Conservation (phyloP, 2,329 filamentous ascomycete genomes). For the Colletotrichum incanum region DNA sequence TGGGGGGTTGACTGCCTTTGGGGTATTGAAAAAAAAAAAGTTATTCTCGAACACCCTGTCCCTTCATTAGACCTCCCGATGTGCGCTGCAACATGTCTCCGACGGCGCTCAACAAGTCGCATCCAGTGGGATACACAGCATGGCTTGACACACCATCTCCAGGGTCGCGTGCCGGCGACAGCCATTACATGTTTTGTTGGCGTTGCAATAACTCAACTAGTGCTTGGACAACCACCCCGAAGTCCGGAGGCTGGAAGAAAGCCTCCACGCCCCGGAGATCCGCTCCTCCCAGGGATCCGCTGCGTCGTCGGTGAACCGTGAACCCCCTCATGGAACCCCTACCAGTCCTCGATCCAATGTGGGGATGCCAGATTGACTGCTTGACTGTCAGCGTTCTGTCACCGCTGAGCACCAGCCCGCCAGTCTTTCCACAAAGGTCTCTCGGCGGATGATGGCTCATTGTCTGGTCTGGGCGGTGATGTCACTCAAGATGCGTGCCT, state of each 20-base stretch:
- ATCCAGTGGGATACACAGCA: slow-evolving; percentile 26
- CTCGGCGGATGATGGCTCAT: slow-evolving; percentile 2
- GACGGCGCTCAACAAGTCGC: slow-evolving; percentile 29
- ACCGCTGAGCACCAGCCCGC: slow-evolving; percentile 13
- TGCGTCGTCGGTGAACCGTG: slow-evolving; percentile 34
- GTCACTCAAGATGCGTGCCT: slow-evolving; percentile 16
- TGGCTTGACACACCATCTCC: slow-evolving; percentile 37
- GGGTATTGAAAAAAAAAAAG: background rate
- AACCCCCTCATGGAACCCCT: slow-evolving; percentile 30
- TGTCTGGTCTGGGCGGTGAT: slow-evolving; percentile 21
- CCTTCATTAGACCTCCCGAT: background rate
- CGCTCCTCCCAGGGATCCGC: slow-evolving; percentile 31
- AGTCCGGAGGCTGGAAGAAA: slow-evolving; percentile 36
- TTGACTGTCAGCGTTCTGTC: slow-evolving; percentile 15
- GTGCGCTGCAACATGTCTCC: slow-evolving; percentile 22
- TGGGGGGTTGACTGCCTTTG: background rate
- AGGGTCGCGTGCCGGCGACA: slow-evolving; percentile 23
- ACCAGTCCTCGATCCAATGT: slow-evolving; percentile 13
- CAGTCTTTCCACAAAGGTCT: background rate
- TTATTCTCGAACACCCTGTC: background rate
- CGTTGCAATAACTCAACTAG: slow-evolving; percentile 33
- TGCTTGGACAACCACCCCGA: slow-evolving; percentile 37
- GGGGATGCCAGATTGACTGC: slow-evolving; percentile 11
- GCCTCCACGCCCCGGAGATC: slow-evolving; percentile 41
- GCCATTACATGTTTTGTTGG: slow-evolving; percentile 33